These are phyloP conservation scores for Anthoceros angustus DNA, from an alignment of 225 moss, liverwort and hornwort species.

Conservation along the genomic window DNA sequence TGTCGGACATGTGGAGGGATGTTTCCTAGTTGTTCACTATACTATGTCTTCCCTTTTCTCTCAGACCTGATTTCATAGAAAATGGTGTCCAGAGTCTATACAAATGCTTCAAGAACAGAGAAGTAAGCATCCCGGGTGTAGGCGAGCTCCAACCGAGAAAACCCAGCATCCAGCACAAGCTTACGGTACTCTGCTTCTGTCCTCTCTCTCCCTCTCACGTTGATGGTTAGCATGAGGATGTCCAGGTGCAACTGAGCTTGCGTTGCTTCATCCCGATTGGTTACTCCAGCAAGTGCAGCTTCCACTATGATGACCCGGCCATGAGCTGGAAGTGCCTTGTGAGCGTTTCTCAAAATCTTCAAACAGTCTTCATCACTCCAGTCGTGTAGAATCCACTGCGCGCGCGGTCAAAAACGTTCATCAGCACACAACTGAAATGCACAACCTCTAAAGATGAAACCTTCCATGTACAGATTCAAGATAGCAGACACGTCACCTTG, in stretches of 20 bases:
- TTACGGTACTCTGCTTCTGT: constrained; percentile 6
- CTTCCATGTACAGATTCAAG: not conserved
- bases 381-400: constrained; percentile 15
- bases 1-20: no score
- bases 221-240: constrained; percentile 3
- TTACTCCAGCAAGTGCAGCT: constrained; percentile 1
- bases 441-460: no score
- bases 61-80: no score
- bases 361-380: constrained; percentile 10
- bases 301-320: constrained; percentile 17
- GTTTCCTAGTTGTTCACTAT: no score
- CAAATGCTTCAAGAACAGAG: not conserved
- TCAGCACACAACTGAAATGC: not conserved
- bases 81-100: not conserved
- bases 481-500: constrained; percentile 13
- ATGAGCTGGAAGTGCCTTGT: constrained; percentile 7
- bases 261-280: not conserved
- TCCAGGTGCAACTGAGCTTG: not conserved
- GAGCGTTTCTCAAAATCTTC: constrained; percentile 10
- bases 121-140: not conserved
- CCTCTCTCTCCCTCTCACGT: constrained; percentile 7
- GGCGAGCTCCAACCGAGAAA: constrained; percentile 3
- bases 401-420: not conserved
- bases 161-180: constrained; percentile 6
- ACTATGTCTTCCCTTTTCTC: no score